Percentiles rank a stretch among this genome's conserved stretches.
These are phyloP conservation scores for Musa beccarii DNA, from an alignment of 176 grass and related monocot species.

Conservation along the genomic window DNA sequence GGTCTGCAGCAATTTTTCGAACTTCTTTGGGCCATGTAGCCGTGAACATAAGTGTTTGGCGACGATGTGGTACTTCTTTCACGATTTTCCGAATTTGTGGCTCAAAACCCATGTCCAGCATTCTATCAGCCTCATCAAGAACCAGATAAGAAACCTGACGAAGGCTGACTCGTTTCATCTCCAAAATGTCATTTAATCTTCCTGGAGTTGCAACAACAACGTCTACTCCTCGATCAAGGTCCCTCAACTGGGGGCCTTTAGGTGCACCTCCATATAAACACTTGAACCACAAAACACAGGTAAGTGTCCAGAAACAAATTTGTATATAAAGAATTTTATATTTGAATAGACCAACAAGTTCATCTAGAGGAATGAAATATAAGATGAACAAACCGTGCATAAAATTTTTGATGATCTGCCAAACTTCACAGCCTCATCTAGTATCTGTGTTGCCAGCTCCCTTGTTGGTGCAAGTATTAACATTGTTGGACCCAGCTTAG, in stretches of 20 bases:
- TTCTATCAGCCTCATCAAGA: constrained; percentile 78
- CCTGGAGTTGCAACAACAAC: constrained; percentile 98
- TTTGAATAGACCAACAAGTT: neutral
- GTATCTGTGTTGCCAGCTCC: constrained; percentile 90
- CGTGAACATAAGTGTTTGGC: constrained; percentile 99
- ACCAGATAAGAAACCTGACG: constrained; percentile 69
- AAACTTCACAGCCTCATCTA: constrained; percentile 90
- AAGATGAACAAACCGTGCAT: constrained; percentile 58
- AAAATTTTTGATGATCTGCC: constrained; percentile 77
- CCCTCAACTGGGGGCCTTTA: constrained; percentile 88
- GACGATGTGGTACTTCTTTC: constrained; percentile 58
- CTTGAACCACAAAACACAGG: constrained; percentile 28
- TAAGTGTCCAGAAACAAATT: constrained; percentile 12
- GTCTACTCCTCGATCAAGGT: constrained; percentile 89
- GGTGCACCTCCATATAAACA: constrained; percentile 96
- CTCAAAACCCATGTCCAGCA: constrained; percentile 90
- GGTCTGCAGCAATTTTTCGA: constrained; percentile 71
- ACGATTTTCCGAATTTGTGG: constrained; percentile 96
- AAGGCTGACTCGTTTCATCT: constrained; percentile 75
- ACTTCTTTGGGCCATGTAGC: constrained; percentile 99
- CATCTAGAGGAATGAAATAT: neutral
- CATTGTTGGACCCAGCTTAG: constrained; percentile 70
- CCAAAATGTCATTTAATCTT: constrained; percentile 87
- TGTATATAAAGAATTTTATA: neutral
- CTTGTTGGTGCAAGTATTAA: constrained; percentile 91